Base-by-base conservation (phyloP, 306 rosid species). In the Dryas alaskensis region DNA sequence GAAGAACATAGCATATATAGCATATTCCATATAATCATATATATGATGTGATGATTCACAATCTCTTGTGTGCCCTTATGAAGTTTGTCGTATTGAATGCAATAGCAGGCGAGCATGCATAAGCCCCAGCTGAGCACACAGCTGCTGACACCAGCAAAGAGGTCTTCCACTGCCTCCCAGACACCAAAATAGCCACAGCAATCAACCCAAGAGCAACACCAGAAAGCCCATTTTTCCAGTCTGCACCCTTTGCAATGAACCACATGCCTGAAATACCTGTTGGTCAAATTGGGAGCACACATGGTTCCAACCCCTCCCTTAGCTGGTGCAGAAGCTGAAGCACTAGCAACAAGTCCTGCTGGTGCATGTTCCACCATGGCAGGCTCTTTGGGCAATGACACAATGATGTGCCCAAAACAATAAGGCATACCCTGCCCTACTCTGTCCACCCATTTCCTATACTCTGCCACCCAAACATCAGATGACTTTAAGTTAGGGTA, bases 361-460 rank as follows among this genome's bases (percentile, higher is more conserved):
- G 98, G 98, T 22, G 96, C 93, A 43, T 92, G 96, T 65, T 92
- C 96, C 31, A 92, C 83, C 49, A 92, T 92, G 8, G 96, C 98
- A 37, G 96, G 98, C 75, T 85, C 86, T 67, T 84, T 71, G 2
- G 98, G 98, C 79, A 89, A 74, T 3, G 88, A 88, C 71, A 92
- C 84, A 4, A 92, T 86, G 87, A 81, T 79, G 75, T 92, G 92
- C 66, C 98, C 98, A 48, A 92, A 88, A 77, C 89, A 85, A 66
- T 92, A 92, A 1, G 98, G 98, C 98, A 92, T 89, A 46, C 98
- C 98, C n/a, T 92, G 96, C 45, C 98, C 98, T 7, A 81, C 98
- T 76, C 84, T 92, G 86, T 92, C 98, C 96, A 92, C 86, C 98
- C 98, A 92, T 76, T 82, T 87, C 66, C 96, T 60, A 78, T 92